Percentiles rank a stretch among this genome's conserved stretches.
These are phyloP conservation scores for Helminthosporium solani DNA, from an alignment of 2,329 filamentous ascomycete species.

Conservation along the genomic window DNA sequence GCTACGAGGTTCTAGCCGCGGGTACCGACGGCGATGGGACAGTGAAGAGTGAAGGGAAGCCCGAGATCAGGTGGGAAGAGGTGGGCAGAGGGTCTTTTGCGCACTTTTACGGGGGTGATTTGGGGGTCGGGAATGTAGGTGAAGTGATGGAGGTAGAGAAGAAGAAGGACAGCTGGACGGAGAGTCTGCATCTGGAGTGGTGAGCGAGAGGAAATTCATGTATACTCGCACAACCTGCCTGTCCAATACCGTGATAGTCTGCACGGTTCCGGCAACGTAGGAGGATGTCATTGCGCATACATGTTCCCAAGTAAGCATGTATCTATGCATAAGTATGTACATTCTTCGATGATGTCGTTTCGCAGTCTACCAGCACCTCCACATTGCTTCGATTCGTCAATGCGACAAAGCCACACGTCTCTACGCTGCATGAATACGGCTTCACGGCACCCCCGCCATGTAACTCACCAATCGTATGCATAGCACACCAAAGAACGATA, in stretches of 20 bases:
- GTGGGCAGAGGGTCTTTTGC: conserved; percentile 53
- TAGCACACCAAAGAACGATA: too few relatives aligned
- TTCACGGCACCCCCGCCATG: background rate
- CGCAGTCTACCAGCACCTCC: too few relatives aligned
- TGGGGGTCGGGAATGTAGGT: conserved; percentile 56
- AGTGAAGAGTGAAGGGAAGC: conserved; percentile 22
- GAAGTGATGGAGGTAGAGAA: conserved; percentile 51
- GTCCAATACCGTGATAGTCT: too few relatives aligned
- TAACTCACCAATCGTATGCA: too few relatives aligned
- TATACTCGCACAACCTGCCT: too few relatives aligned
- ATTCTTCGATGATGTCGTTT: background rate
- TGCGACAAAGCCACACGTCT: too few relatives aligned
- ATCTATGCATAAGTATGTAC: too few relatives aligned
- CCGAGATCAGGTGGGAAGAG: conserved; percentile 56
- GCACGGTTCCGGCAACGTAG: too few relatives aligned
- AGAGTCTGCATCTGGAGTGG: conserved; percentile 33
- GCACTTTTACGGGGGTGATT: conserved; percentile 58
- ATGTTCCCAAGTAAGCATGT: too few relatives aligned
- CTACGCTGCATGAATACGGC: background rate
- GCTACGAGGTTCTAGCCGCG: conserved; percentile 45
- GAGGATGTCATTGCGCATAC: too few relatives aligned
- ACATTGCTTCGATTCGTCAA: too few relatives aligned
- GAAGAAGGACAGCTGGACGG: conserved; percentile 53
- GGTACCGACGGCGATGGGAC: conserved; percentile 31
- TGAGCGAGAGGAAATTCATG: conserved; percentile 8